Conservation (phyloP, 1,284 basidiomycete genomes). For the Ustilago crameri region DNA sequence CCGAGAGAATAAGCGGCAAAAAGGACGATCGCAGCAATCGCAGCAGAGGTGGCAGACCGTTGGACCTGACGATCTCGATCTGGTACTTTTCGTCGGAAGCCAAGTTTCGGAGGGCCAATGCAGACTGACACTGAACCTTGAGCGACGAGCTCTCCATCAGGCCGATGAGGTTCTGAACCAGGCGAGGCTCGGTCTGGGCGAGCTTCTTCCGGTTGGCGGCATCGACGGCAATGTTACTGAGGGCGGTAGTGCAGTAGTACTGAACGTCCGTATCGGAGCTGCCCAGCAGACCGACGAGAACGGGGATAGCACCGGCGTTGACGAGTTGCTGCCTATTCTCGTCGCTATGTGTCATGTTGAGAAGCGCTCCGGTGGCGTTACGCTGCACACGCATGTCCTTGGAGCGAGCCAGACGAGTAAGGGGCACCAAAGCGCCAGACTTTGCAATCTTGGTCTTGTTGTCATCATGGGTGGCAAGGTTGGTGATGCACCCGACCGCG, state of each 20-base stretch:
- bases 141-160: constrained; percentile 97
- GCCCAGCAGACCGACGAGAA: constrained; percentile 92
- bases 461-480: constrained; percentile 98
- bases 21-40: constrained; percentile 96
- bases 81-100: constrained; percentile 99
- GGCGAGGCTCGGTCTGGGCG: constrained; percentile 90
- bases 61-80: constrained; percentile 95
- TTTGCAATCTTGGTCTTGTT: constrained; percentile 99
- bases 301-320: constrained; percentile 97
- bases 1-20: constrained; percentile 97
- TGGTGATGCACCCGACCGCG: constrained; percentile 99
- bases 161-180: constrained; percentile 91
- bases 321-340: constrained; percentile 99
- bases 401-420: constrained; percentile 93
- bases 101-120: constrained; percentile 92
- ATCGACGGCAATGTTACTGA: constrained; percentile 89
- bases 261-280: constrained; percentile 99
- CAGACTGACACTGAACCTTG: constrained; percentile 99
- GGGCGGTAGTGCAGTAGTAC: constrained; percentile 98
- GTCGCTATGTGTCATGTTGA: constrained; percentile 98
- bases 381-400: constrained; percentile 99
- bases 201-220: constrained; percentile 88
- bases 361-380: constrained; percentile 95
- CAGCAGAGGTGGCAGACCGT: constrained; percentile 89
- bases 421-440: constrained; percentile 94